A percentile compares a stretch with the other conserved stretches of the same genome.
These are phyloP conservation scores for Phytopythium sindhum DNA, from an alignment of 352 stramenopile genomes.

Conservation along the genomic window DNA sequence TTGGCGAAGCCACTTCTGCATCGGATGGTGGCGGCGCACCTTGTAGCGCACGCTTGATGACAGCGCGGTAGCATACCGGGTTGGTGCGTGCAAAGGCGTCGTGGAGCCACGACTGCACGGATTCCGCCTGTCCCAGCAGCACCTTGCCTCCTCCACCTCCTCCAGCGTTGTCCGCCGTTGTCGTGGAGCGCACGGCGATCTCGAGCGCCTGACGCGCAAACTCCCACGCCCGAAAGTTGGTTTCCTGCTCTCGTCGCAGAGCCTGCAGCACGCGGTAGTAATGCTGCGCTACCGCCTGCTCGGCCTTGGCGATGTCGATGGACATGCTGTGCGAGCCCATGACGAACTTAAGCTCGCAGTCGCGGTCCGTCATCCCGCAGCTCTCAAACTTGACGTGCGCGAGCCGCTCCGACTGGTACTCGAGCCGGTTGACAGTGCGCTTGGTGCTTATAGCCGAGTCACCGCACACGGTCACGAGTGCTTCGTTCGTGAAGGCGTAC, in stretches of 20 bases:
- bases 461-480: conserved; percentile 37
- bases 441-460: conserved; percentile 42
- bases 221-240: conserved; percentile 46
- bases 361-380: conserved; percentile 34
- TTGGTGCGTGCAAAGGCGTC: conserved; percentile 41
- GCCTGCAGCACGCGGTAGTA: conserved; percentile 58
- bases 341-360: conserved; percentile 59
- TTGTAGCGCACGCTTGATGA: conserved; percentile 39
- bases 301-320: conserved; percentile 46
- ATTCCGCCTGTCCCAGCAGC: conserved; percentile 37
- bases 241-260: conserved; percentile 33
- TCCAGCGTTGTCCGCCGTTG: conserved; percentile 16
- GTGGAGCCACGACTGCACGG: conserved; percentile 40
- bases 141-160: conserved; percentile 30
- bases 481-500: conserved; percentile 59
- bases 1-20: no score
- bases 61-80: conserved; percentile 47
- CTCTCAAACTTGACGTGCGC: conserved; percentile 41
- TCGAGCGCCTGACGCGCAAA: conserved; percentile 36
- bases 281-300: conserved; percentile 22
- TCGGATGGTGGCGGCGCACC: conserved; percentile 3
- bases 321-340: conserved; percentile 34
- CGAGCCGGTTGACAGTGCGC: conserved; percentile 40
- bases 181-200: conserved; percentile 22
- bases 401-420: conserved; percentile 27